Evolutionary conservation across 208 protist species (phyloP), one percentile per base, ranked within the genome.

Genomic region (Trypanosoma cruzi): DNA sequence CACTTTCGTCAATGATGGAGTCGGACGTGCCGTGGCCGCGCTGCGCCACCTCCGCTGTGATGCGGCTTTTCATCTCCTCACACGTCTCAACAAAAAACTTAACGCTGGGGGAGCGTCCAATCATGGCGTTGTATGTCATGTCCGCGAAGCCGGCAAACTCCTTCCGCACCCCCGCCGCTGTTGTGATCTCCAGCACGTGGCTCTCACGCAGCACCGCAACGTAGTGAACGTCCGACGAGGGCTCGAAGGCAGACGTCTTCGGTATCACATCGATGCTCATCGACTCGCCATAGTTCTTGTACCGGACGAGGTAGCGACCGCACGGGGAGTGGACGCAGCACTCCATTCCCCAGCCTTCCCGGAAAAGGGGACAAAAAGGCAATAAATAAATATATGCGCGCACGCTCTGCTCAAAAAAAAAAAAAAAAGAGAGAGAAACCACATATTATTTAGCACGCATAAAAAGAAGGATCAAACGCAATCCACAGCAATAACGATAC

Each of bases 51-150:
- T 94, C 85, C 1, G 64, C 40, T 36, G 82, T 66, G 55, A 96
- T 92, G 55, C 90, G 90, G 46, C 73, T 65, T 58, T 84, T 79
- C 82, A 96, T 86, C 63, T 93, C 85, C 20, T 77, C 81, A 31
- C 79, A 75, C 4, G 82, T 93, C 64, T 96, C 87, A 31, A 96
- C 82, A 73, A 82, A 93, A 64, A 93, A 93, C 32, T 53, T 71
- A 4, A 96, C 80, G 53, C 76, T 88, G 6, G 79, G 13, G 4
- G 86, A 81, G 4, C 75, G 76, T 28, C 90, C 87, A 64, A 89
- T 89, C 50, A 96, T 72, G 3, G 88, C 87, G 56, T 82, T 80
- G 79, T 93, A 91, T 20, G 83, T 75, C 90, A 96, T 96, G 40
- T 87, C 76, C 0, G 77, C 44, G 56, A 96, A 96, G 28, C 57